Evolutionary conservation across 2,329 filamentous ascomycete species (phyloP).

Genomic region (Diplodia sapinea): DNA sequence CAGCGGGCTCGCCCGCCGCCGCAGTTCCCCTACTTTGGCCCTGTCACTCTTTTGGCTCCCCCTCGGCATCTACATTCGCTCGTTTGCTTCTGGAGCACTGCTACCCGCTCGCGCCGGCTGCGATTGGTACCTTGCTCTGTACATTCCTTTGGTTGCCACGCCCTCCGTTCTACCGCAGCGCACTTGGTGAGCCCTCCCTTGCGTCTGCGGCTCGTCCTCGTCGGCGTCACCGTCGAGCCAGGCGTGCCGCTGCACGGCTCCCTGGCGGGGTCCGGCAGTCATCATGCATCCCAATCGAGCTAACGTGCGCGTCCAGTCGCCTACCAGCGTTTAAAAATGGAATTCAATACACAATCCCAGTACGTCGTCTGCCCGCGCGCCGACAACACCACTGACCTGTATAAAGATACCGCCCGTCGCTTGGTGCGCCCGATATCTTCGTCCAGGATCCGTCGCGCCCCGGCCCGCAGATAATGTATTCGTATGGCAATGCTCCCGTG

Average conservation of each 20-base stretch:
- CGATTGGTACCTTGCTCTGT: constrained; percentile 28
- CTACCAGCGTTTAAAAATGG: constrained; percentile 43
- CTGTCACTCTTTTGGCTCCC: constrained; percentile 31
- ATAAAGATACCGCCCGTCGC: constrained; percentile 46
- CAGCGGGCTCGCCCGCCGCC: constrained; percentile 5
- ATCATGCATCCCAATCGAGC: constrained; percentile 30
- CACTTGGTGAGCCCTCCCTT: constrained; percentile 38
- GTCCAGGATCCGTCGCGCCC: constrained; percentile 41
- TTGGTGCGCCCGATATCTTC: constrained; percentile 45
- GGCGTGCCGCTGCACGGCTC: constrained; percentile 37
- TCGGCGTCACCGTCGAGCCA: constrained; percentile 29
- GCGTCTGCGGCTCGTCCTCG: constrained; percentile 24
- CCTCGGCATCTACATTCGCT: constrained; percentile 3
- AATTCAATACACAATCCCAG: constrained; percentile 52
- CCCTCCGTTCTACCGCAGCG: not conserved
- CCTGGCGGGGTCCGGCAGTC: constrained; percentile 16
- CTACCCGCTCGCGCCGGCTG: constrained; percentile 27
- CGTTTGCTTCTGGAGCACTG: constrained; percentile 19
- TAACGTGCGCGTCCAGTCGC: constrained; percentile 15
- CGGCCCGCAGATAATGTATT: constrained; percentile 46
- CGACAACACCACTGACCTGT: constrained; percentile 25
- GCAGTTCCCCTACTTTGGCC: constrained; percentile 30
- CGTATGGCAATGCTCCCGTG: constrained; percentile 40
- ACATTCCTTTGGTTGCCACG: constrained; percentile 25
- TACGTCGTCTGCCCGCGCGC: constrained; percentile 37